Evolutionary conservation across 257 asterid genomes (phyloP).

Genomic region (Schizonepeta tenuifolia): DNA sequence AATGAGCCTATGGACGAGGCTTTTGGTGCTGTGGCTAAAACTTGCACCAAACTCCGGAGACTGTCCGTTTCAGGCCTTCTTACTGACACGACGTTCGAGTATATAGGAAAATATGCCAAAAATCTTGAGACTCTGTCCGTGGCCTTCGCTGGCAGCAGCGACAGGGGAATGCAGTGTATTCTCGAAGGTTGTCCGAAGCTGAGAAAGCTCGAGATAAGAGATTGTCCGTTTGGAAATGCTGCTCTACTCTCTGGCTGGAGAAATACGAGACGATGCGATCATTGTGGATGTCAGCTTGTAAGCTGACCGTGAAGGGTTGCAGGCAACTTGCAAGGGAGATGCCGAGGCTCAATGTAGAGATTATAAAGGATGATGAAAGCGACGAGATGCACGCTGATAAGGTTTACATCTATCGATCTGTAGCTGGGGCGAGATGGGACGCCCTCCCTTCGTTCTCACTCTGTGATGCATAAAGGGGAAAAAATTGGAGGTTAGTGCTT

Average conservation of each 20-base stretch:
- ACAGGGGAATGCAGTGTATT: slow-evolving; percentile 76
- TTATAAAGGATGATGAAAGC: slow-evolving; percentile 54
- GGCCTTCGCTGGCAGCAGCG: slow-evolving; percentile 83
- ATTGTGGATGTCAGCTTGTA: slow-evolving; percentile 84
- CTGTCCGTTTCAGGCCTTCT: slow-evolving; percentile 77
- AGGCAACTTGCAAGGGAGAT: slow-evolving; percentile 58
- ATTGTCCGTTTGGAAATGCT: slow-evolving; percentile 74
- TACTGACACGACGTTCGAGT: slow-evolving; percentile 75
- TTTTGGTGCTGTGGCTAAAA: slow-evolving; percentile 83
- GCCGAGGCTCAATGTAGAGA: slow-evolving; percentile 83
- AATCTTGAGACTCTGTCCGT: slow-evolving; percentile 83
- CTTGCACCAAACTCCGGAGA: slow-evolving; percentile 75
- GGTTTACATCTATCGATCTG: slow-evolving; percentile 79
- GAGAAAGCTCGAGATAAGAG: slow-evolving; percentile 87
- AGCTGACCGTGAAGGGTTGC: slow-evolving; percentile 70
- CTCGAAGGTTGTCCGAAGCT: slow-evolving; percentile 78
- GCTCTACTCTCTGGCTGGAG: slow-evolving; percentile 61
- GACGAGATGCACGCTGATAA: slow-evolving; percentile 51
- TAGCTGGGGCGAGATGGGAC: slow-evolving; percentile 80
- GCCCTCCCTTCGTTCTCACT: slow-evolving; percentile 77
- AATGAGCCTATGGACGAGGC: slow-evolving; percentile 89
- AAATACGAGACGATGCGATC: slow-evolving; percentile 81
- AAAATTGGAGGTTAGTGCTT: neutral
- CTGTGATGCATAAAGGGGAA: slow-evolving; percentile 37
- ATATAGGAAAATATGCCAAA: slow-evolving; percentile 75